Percentiles rank a stretch among this genome's conserved stretches.
phyloP scores from a whole-genome alignment of 108 stramenopile species.

The Craspedostauros australis region DNA sequence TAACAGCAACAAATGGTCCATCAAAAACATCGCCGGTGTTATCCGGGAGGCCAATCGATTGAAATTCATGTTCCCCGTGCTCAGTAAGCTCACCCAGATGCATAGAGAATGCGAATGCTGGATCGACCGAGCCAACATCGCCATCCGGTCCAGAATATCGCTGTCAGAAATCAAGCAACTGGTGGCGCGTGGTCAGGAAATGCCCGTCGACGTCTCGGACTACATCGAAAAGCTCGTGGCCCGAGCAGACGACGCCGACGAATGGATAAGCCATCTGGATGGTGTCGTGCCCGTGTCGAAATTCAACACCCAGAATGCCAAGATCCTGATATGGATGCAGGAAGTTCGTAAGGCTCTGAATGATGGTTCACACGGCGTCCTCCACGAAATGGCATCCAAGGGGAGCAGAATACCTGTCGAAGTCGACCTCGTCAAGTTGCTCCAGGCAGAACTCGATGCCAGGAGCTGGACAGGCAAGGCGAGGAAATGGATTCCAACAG shows the following conservation, averaged over 20 bases:
- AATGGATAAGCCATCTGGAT: constrained; percentile 53
- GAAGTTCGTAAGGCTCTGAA: constrained; percentile 40
- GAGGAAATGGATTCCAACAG: constrained; percentile 52
- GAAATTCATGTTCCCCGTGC: constrained; percentile 47
- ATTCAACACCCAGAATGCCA: constrained; percentile 1
- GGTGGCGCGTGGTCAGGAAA: constrained; percentile 37
- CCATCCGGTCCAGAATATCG: constrained; percentile 66
- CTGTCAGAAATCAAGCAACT: constrained; percentile 58
- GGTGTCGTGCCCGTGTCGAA: constrained; percentile 30
- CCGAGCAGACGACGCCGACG: constrained; percentile 39
- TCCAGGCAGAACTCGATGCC: constrained; percentile 74
- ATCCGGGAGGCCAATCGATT: constrained; percentile 61
- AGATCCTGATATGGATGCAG: constrained; percentile 43
- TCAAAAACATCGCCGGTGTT: constrained; percentile 45
- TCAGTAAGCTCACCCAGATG: constrained; percentile 34
- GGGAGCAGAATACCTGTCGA: constrained; percentile 75
- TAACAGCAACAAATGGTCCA: constrained; percentile 35
- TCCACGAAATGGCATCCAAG: constrained; percentile 56
- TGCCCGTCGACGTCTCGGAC: constrained; percentile 64
- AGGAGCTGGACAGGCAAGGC: constrained; percentile 64
- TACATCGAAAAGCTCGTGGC: constrained; percentile 60
- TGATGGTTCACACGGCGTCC: constrained; percentile 21
- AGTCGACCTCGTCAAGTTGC: constrained; percentile 51
- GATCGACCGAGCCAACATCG: constrained; percentile 73
- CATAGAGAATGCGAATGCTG: constrained; percentile 50